Conservation (phyloP, 352 stramenopile species). For the Pilasporangium apinafurcum region DNA sequence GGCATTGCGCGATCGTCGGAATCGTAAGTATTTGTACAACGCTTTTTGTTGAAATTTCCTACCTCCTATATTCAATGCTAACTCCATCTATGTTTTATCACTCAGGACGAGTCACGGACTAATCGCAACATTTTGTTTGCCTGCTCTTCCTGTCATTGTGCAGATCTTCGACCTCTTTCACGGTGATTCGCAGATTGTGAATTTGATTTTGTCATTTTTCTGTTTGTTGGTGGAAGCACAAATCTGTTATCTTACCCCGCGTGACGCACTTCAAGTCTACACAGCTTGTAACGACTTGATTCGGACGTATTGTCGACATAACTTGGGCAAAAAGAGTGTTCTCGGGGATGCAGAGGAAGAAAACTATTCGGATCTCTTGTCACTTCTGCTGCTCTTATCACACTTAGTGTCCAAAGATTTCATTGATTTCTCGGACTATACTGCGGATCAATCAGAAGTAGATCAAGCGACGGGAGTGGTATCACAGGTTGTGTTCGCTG, state of each 20-base stretch:
- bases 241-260: constrained; percentile 64
- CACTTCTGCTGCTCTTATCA: constrained; percentile 73
- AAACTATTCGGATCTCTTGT: constrained; percentile 62
- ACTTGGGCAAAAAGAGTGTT: constrained; percentile 61
- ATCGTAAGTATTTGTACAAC: constrained; percentile 21
- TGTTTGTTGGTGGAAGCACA: constrained; percentile 76
- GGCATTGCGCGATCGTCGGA: constrained; percentile 69
- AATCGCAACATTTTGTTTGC: constrained; percentile 64
- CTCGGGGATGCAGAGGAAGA: constrained; percentile 70
- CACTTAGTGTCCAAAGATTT: constrained; percentile 81
- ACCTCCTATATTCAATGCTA: too few relatives aligned
- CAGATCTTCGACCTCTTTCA: constrained; percentile 77
- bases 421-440: constrained; percentile 81
- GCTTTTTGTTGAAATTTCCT: not conserved
- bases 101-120: constrained; percentile 38
- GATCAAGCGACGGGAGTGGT: constrained; percentile 62
- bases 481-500: constrained; percentile 85
- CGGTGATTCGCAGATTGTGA: constrained; percentile 60
- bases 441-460: constrained; percentile 41
- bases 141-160: constrained; percentile 64
- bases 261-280: constrained; percentile 70
- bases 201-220: constrained; percentile 72
- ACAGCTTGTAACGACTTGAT: constrained; percentile 67
- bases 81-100: not conserved
- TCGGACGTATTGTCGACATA: constrained; percentile 54